Percentiles rank a stretch among this genome's conserved stretches.
phyloP scores from a whole-genome alignment of 1,284 basidiomycete species.

The Malassezia brasiliensis region DNA sequence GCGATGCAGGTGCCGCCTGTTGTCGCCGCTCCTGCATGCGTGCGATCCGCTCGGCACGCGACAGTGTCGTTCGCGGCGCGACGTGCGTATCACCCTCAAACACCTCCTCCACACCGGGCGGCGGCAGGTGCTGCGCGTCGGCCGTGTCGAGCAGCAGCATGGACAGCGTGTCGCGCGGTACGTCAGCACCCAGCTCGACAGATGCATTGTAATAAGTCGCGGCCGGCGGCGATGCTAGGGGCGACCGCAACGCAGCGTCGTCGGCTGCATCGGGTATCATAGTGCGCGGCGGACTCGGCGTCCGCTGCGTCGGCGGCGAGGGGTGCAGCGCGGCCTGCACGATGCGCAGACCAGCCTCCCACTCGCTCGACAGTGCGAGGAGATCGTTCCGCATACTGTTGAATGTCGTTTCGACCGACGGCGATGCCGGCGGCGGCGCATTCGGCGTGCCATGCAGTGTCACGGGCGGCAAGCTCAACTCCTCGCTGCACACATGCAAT shows the following conservation, averaged over 20 bases:
- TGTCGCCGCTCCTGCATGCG: background rate
- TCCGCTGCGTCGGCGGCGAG: background rate
- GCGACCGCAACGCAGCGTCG: background rate
- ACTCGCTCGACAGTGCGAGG: slow-evolving; percentile 32
- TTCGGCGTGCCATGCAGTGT: slow-evolving; percentile 28
- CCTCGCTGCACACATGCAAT: slow-evolving; percentile 39
- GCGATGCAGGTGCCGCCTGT: background rate
- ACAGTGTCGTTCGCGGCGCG: slow-evolving; percentile 10
- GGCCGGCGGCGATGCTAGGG: background rate
- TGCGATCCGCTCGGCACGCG: slow-evolving; percentile 32
- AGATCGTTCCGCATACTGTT: slow-evolving; percentile 40
- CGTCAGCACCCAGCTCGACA: too few species aligned
- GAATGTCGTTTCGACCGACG: slow-evolving; percentile 18
- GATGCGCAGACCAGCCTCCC: slow-evolving; percentile 38
- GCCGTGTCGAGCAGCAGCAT: slow-evolving; percentile 25
- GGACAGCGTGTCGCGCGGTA: slow-evolving; percentile 1
- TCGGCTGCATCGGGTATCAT: background rate
- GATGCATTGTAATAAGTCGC: too few species aligned
- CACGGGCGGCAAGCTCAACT: slow-evolving; percentile 23
- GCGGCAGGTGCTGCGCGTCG: slow-evolving; percentile 29
- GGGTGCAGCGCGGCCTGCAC: slow-evolving; percentile 3
- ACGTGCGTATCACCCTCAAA: slow-evolving; percentile 31
- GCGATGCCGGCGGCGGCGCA: background rate
- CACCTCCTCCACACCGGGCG: slow-evolving; percentile 36
- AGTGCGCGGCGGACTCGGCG: background rate